Conservation (phyloP, 78 protist species). For the Pelomyxa schiedti region DNA sequence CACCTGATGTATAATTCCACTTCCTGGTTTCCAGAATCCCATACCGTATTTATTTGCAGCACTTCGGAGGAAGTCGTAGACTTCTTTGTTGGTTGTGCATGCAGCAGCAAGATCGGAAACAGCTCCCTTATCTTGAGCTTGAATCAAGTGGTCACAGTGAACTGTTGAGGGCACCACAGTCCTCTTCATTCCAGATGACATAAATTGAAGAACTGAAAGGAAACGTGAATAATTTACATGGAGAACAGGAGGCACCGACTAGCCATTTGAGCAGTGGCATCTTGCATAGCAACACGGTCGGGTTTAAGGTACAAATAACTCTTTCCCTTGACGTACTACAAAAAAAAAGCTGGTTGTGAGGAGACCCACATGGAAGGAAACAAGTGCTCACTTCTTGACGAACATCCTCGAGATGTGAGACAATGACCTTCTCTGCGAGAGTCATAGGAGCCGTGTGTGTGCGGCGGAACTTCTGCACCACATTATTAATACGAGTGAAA, state of each 20-base stretch:
- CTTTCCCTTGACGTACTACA: constrained; percentile 65
- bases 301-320: constrained; percentile 78
- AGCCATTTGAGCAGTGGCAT: constrained; percentile 90
- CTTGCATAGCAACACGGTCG: constrained; percentile 90
- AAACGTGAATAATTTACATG: no score
- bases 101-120: constrained; percentile 53
- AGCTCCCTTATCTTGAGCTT: constrained; percentile 68
- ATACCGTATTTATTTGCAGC: constrained; percentile 61
- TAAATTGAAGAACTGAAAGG: constrained; percentile 78
- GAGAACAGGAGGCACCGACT: no score
- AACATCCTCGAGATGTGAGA: constrained; percentile 77
- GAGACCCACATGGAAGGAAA: no score
- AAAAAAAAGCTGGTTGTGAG: no score
- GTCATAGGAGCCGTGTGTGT: constrained; percentile 71
- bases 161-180: constrained; percentile 85
- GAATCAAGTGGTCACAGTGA: constrained; percentile 91
- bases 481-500: no score
- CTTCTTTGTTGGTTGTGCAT: constrained; percentile 66
- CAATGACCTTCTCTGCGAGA: constrained; percentile 78
- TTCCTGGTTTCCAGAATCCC: constrained; percentile 92
- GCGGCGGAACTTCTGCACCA: constrained; percentile 20
- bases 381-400: constrained; percentile 51
- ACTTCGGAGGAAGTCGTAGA: constrained; percentile 71
- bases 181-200: constrained; percentile 76
- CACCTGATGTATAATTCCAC: constrained; percentile 93